These are phyloP conservation scores for Monilinia fructigena DNA, from an alignment of 2,329 filamentous ascomycete genomes.

Conservation along the genomic window DNA sequence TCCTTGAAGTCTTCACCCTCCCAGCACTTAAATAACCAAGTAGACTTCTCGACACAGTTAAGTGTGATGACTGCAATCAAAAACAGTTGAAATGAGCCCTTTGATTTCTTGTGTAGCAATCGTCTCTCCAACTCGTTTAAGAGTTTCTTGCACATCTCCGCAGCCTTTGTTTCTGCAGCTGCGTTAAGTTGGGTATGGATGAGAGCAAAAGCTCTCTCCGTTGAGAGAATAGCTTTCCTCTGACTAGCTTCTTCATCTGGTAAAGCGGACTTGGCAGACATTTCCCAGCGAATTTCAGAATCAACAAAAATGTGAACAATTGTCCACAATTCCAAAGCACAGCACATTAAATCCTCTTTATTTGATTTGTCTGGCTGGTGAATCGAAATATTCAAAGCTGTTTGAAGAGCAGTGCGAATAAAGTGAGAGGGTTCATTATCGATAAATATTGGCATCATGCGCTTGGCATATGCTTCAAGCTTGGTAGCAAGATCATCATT, in stretches of 20 bases:
- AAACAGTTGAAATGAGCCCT: constrained; percentile 56
- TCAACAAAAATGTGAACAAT: constrained; percentile 62
- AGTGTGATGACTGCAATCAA: constrained; percentile 61
- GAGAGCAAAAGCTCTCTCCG: constrained; percentile 49
- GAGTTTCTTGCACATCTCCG: constrained; percentile 56
- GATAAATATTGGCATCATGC: constrained; percentile 57
- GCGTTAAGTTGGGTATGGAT: constrained; percentile 64
- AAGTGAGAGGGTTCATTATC: constrained; percentile 59
- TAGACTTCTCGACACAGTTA: constrained; percentile 66
- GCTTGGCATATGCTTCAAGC: constrained; percentile 60
- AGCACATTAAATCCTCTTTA: constrained; percentile 54
- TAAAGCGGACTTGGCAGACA: constrained; percentile 30
- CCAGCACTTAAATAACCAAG: constrained; percentile 68
- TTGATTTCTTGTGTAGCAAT: constrained; percentile 56
- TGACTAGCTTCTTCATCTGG: constrained; percentile 29
- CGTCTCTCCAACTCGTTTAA: constrained; percentile 60
- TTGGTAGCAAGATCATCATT: constrained; percentile 59
- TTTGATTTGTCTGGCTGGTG: constrained; percentile 38
- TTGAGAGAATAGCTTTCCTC: constrained; percentile 28
- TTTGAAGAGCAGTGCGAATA: constrained; percentile 57
- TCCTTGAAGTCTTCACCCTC: constrained; percentile 54
- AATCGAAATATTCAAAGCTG: constrained; percentile 47
- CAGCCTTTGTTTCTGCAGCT: constrained; percentile 62
- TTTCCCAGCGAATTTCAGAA: constrained; percentile 59
- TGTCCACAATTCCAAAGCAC: constrained; percentile 63